Evolutionary conservation across 441 rosid species (phyloP), one percentile per base, ranked within the genome.

Genomic region (Pelargonium australe): DNA sequence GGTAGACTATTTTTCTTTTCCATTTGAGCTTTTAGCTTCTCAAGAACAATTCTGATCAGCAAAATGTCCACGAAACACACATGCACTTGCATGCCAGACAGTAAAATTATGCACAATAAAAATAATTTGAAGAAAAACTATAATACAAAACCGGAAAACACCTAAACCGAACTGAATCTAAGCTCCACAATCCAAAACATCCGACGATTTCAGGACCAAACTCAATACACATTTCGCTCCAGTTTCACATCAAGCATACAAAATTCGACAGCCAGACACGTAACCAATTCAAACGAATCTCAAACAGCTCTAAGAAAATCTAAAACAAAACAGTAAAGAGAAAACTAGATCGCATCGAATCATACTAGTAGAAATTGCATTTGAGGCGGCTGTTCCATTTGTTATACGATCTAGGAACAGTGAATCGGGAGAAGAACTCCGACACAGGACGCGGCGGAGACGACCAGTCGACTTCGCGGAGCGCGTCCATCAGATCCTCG

Each of bases 301-400:
- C 66, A 41, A 6, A 44, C 55, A 47, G 5, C 13, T 11, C 51
- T 12, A 8, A 3, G 3, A 68, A 47, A 3, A 23, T 1, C 9
- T 0, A 51, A 63, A 65, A 53, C 58, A 17, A 45, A 17, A 23
- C n/a, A 74, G 5, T 20, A 20, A 55, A 2, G 64, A 66, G 47
- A 69, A 2, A 63, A 64, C 49, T 47, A 62, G 5, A 43, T 47
- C 55, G 55, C 11, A 47, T 47, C 55, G 71, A 62, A 20, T 7
- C 51, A 70, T 76, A 81, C 84, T 81, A 81, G 81, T 81, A 81
- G 68, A 81, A 80, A 74, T 81, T 81, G 82, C 84, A 81, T 78
- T 81, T 81, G 69, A 80, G 80, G 25, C 84, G 84, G 68, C 80
- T 80, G 66, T 37, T 80, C 84, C 81, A 80, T 64, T 73, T 81